phyloP scores from a whole-genome alignment of 805 yeast species.

The Metschnikowia koreensis region DNA sequence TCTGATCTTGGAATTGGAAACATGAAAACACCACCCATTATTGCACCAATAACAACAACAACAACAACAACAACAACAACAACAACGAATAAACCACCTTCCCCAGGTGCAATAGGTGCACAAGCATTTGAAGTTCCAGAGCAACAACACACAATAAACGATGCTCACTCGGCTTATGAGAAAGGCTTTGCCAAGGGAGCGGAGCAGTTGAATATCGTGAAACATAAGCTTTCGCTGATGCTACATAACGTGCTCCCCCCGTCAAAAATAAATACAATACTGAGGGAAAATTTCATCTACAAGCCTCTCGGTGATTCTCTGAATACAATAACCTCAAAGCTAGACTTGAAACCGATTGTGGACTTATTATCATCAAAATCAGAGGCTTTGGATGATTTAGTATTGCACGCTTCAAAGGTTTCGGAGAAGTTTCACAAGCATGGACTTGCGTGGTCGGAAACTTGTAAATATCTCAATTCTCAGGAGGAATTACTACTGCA shows the following conservation, averaged over 20 bases:
- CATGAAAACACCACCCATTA: too few species aligned
- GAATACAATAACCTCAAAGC: conserved; percentile 33
- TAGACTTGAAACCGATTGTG: conserved; percentile 35
- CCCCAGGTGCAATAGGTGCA: conserved; percentile 5
- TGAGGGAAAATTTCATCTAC: not conserved
- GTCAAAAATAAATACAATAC: not conserved
- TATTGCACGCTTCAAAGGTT: conserved; percentile 22
- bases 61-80: too few species aligned
- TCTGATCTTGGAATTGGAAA: too few species aligned
- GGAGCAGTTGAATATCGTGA: conserved; percentile 26
- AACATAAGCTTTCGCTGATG: conserved; percentile 10
- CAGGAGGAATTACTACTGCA: conserved; percentile 27
- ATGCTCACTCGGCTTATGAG: conserved; percentile 30
- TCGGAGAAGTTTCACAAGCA: conserved; percentile 31
- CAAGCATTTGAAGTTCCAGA: conserved; percentile 17
- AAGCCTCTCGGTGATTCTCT: conserved; percentile 29
- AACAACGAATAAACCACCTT: not conserved
- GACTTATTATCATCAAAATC: conserved; percentile 28
- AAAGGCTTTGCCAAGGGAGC: conserved; percentile 37
- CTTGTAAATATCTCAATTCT: conserved; percentile 18
- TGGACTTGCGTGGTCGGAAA: conserved; percentile 30
- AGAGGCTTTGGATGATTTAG: conserved; percentile 28
- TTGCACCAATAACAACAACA: not conserved
- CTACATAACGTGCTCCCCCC: conserved; percentile 5
- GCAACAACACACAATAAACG: not conserved